Evolutionary conservation across 1,284 basidiomycete genomes (phyloP).

Genomic region (Puccinia novopanici): DNA sequence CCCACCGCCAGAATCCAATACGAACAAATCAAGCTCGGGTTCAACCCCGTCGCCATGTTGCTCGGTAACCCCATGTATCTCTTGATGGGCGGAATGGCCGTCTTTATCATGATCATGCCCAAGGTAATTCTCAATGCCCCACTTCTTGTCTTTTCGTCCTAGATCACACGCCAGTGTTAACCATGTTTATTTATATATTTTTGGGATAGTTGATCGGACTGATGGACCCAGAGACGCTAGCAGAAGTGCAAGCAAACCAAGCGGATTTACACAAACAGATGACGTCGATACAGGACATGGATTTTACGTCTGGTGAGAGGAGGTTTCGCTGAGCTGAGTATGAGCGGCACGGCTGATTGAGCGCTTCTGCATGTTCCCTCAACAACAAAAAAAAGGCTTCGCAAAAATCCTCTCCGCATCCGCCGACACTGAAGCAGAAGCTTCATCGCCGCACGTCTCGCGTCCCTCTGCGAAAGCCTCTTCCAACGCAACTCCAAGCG

Average conservation of each 20-base stretch:
- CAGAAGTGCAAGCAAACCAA: conserved; percentile 45
- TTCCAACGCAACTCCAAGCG: conserved; percentile 1
- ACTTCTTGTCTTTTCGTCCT: not conserved
- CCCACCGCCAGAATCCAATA: conserved; percentile 24
- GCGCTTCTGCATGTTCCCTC: not conserved
- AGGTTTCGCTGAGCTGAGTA: not conserved
- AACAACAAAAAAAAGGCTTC: not conserved
- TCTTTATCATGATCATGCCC: conserved; percentile 44
- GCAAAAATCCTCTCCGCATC: conserved; percentile 34
- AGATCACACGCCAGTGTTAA: no score
- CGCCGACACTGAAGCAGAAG: not conserved
- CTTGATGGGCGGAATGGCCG: conserved; percentile 30
- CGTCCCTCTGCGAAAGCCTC: not conserved
- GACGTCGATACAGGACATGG: conserved; percentile 25
- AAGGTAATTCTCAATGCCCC: no score
- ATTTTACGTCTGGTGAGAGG: conserved; percentile 28
- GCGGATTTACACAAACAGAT: conserved; percentile 42
- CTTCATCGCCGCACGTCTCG: not conserved
- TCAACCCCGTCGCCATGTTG: conserved; percentile 40
- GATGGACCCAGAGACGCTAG: conserved; percentile 38
- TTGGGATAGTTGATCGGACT: conserved; percentile 16
- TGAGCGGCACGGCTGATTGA: no score
- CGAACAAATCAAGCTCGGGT: conserved; percentile 30
- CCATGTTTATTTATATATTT: no score
- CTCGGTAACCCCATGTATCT: conserved; percentile 44